Conservation (phyloP, 148 eudicot species). For the Silene uniflora region DNA sequence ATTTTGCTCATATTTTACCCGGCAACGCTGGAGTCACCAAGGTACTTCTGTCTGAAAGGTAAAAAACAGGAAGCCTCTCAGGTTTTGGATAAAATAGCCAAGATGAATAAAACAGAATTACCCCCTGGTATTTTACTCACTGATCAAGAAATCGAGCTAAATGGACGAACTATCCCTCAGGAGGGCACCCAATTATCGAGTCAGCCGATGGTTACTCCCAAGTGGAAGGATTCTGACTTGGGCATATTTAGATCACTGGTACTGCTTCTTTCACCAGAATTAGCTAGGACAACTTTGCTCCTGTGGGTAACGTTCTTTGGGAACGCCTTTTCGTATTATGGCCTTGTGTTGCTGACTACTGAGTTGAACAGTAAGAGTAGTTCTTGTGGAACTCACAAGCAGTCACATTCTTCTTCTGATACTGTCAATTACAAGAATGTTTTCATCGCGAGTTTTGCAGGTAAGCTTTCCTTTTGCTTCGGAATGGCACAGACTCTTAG, state of each 20-base stretch:
- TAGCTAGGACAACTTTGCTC: constrained; percentile 53
- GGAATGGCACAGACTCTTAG: no score
- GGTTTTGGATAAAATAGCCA: constrained; percentile 14
- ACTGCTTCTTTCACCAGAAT: constrained; percentile 55
- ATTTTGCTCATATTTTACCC: constrained; percentile 17
- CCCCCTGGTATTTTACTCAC: constrained; percentile 23
- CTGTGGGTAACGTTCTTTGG: constrained; percentile 77
- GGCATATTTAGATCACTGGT: constrained; percentile 28
- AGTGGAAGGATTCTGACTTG: constrained; percentile 21
- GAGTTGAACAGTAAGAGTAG: constrained; percentile 53
- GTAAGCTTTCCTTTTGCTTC: constrained; percentile 28
- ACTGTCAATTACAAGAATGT: constrained; percentile 53
- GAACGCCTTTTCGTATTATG: constrained; percentile 76
- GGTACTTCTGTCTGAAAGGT: constrained; percentile 24
- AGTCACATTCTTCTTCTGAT: constrained; percentile 23
- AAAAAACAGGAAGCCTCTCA: constrained; percentile 16
- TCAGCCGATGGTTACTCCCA: constrained; percentile 23
- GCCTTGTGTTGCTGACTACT: constrained; percentile 76
- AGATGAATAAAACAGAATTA: constrained; percentile 2
- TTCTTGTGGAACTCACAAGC: constrained; percentile 34
- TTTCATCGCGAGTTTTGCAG: constrained; percentile 84
- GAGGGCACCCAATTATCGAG: constrained; percentile 1
- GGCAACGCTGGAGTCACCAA: constrained; percentile 21
- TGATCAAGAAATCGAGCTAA: constrained; percentile 14
- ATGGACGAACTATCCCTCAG: background rate